phyloP scores from a whole-genome alignment of 1,284 basidiomycete species.

The Hemileccinum hortonii region DNA sequence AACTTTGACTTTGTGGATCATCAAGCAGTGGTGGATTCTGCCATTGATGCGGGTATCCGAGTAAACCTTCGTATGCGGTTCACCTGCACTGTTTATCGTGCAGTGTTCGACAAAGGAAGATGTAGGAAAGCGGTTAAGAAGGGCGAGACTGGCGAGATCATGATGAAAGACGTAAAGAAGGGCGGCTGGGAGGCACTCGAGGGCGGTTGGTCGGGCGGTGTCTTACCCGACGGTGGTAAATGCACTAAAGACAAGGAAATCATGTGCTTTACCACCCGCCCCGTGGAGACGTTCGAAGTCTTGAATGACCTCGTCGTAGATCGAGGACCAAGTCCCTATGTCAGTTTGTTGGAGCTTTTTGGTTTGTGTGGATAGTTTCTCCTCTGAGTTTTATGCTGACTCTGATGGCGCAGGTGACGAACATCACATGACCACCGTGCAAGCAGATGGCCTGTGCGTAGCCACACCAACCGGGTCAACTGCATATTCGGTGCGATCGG shows the following conservation, averaged over 20 bases:
- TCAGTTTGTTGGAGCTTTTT: slow-evolving; percentile 94
- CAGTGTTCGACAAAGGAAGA: slow-evolving; percentile 71
- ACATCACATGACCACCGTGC: slow-evolving; percentile 98
- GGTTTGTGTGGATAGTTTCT: slow-evolving; percentile 52
- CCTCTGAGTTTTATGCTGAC: slow-evolving; percentile 7
- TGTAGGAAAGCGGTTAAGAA: slow-evolving; percentile 85
- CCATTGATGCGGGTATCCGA: slow-evolving; percentile 90
- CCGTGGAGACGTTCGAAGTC: slow-evolving; percentile 97
- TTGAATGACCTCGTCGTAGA: slow-evolving; percentile 98
- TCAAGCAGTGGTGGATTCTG: slow-evolving; percentile 84
- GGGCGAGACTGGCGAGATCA: slow-evolving; percentile 89
- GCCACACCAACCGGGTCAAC: slow-evolving; percentile 98
- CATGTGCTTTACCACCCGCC: slow-evolving; percentile 94
- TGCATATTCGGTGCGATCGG: slow-evolving; percentile 80
- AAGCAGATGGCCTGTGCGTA: slow-evolving; percentile 95
- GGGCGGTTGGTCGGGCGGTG: slow-evolving; percentile 56
- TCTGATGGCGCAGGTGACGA: slow-evolving; percentile 76
- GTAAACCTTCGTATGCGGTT: slow-evolving; percentile 99
- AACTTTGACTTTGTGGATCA: slow-evolving; percentile 96
- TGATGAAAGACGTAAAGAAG: slow-evolving; percentile 87
- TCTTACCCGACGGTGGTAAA: slow-evolving; percentile 44
- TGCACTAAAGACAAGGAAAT: slow-evolving; percentile 88
- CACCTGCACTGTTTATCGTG: slow-evolving; percentile 96
- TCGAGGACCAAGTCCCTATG: slow-evolving; percentile 96
- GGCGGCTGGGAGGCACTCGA: slow-evolving; percentile 95